Conservation (phyloP, 2,329 filamentous ascomycete genomes). For the Tolypocladium ophioglossoides region DNA sequence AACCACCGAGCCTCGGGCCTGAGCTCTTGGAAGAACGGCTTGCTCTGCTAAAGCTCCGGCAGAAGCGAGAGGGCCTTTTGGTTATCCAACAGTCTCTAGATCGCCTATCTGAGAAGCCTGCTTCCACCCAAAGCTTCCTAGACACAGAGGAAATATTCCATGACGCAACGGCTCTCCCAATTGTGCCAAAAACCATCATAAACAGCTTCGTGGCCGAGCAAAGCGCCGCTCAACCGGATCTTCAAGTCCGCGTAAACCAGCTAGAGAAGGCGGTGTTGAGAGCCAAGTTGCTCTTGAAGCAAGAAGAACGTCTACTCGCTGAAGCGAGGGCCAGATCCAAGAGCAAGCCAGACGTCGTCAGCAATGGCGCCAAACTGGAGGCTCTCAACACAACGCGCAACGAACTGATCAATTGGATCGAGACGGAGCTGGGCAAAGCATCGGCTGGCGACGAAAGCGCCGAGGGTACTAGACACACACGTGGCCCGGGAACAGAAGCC, state of each 20-base stretch:
- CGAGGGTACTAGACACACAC: conserved; percentile 11
- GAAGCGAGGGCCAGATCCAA: conserved; percentile 31
- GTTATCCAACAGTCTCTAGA: conserved; percentile 42
- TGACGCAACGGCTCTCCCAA: conserved; percentile 31
- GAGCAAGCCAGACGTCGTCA: conserved; percentile 23
- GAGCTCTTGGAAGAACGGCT: conserved; percentile 38
- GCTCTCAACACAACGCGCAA: conserved; percentile 46
- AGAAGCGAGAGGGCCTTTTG: conserved; percentile 39
- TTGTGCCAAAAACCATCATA: conserved; percentile 41
- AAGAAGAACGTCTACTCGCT: conserved; percentile 44
- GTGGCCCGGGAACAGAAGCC: conserved; percentile 7
- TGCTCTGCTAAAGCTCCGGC: conserved; percentile 37
- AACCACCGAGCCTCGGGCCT: conserved; percentile 5
- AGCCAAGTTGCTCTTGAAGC: conserved; percentile 44
- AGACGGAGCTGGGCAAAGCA: conserved; percentile 47
- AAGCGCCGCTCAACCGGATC: conserved; percentile 24
- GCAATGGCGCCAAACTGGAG: conserved; percentile 31
- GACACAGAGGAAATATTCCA: conserved; percentile 36
- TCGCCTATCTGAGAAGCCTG: conserved; percentile 38
- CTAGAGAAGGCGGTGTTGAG: conserved; percentile 49
- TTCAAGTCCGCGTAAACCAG: conserved; percentile 36
- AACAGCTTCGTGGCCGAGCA: conserved; percentile 36
- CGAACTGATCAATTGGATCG: conserved; percentile 56
- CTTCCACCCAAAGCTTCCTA: conserved; percentile 39
- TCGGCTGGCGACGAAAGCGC: conserved; percentile 23